These are phyloP conservation scores for Xylaria grammica DNA, from an alignment of 495 filamentous ascomycete species.

Conservation along the genomic window DNA sequence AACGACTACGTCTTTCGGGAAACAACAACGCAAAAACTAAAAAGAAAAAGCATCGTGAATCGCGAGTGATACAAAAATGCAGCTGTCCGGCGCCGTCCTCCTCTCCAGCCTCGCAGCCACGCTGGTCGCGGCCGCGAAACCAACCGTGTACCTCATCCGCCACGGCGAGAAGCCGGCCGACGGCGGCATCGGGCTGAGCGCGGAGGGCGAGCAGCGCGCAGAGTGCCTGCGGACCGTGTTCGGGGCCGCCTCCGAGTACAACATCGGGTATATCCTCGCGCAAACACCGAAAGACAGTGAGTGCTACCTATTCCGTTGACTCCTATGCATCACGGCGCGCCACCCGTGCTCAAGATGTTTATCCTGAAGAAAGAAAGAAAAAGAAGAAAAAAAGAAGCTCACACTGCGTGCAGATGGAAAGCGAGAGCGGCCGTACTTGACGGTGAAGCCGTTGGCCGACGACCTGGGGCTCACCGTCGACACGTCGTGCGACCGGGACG, in stretches of 20 bases:
- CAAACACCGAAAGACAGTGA: constrained; percentile 53
- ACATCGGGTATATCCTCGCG: constrained; percentile 61
- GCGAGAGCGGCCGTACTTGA: constrained; percentile 55
- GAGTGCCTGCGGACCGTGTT: constrained; percentile 58
- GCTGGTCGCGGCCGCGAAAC: constrained; percentile 18
- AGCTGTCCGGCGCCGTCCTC: constrained; percentile 20
- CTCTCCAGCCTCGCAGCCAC: constrained; percentile 21
- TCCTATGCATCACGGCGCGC: not conserved
- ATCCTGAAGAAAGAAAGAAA: no score
- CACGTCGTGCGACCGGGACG: constrained; percentile 52
- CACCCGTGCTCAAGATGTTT: no score
- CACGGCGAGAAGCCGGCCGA: constrained; percentile 61
- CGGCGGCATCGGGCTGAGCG: constrained; percentile 49
- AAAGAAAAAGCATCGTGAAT: no score
- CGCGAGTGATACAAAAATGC: constrained; percentile 15
- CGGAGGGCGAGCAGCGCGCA: constrained; percentile 53
- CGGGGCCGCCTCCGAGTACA: constrained; percentile 48
- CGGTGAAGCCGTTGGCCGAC: constrained; percentile 55
- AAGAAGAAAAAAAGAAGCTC: no score
- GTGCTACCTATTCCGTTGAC: constrained; percentile 11
- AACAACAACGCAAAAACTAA: no score
- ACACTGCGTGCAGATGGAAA: no score
- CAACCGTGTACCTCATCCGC: constrained; percentile 59
- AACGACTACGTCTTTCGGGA: no score
- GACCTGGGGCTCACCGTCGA: constrained; percentile 59